Percentiles rank a stretch among this genome's conserved stretches.
Conservation (phyloP, 2,329 filamentous ascomycete genomes). For the Colletotrichum agaves region DNA sequence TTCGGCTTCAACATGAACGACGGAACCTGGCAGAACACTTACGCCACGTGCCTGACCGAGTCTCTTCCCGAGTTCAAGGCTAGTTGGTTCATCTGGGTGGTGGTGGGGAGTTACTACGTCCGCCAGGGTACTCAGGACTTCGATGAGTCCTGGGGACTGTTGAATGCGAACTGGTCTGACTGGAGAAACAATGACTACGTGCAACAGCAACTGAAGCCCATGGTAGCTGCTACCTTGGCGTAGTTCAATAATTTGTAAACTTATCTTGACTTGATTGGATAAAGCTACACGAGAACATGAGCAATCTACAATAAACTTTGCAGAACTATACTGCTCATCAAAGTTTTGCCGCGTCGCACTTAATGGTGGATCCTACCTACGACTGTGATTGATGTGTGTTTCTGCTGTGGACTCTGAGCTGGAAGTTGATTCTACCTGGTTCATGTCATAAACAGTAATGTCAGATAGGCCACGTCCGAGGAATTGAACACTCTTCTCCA, state of each 20-base stretch:
- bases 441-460: too few species aligned
- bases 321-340: too few species aligned
- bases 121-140: constrained; percentile 62
- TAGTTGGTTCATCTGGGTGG: constrained; percentile 69
- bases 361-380: too few species aligned
- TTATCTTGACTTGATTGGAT: not conserved
- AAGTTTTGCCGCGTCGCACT: too few species aligned
- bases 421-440: too few species aligned
- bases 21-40: constrained; percentile 57
- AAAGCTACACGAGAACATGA: too few species aligned
- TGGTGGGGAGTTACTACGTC: constrained; percentile 69
- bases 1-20: constrained; percentile 64
- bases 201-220: constrained; percentile 51
- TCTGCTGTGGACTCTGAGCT: too few species aligned
- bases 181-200: constrained; percentile 60
- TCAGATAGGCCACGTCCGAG: too few species aligned
- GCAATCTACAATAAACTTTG: too few species aligned
- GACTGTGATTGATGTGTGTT: too few species aligned
- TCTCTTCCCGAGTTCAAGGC: constrained; percentile 61
- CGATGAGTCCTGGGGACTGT: constrained; percentile 68
- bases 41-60: constrained; percentile 61
- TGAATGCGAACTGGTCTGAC: constrained; percentile 63
- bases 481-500: too few species aligned
- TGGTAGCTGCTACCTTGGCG: constrained; percentile 49
- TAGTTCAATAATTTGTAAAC: not conserved